Evolutionary conservation across 768 basidiomycete species (phyloP).

Genomic region (Tulasnella sp.): DNA sequence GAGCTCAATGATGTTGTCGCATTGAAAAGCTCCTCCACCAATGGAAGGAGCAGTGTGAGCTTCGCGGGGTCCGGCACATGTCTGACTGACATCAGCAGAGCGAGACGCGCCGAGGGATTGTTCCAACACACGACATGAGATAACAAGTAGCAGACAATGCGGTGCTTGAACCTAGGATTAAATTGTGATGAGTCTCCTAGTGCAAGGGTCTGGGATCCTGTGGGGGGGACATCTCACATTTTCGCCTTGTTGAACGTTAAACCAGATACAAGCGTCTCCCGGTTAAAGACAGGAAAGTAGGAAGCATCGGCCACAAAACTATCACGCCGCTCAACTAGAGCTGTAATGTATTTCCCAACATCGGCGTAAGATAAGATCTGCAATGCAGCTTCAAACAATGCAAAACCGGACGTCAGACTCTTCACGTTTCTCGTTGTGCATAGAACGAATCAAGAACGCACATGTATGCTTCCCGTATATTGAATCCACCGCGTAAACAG

Average conservation of each 20-base stretch:
- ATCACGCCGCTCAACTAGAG: constrained; percentile 11
- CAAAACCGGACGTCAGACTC: neutral
- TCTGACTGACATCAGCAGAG: constrained; percentile 40
- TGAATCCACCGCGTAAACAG: constrained; percentile 60
- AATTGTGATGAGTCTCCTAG: neutral
- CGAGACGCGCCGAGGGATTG: constrained; percentile 36
- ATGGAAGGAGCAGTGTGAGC: constrained; percentile 46
- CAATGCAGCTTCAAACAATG: constrained; percentile 25
- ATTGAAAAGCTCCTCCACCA: constrained; percentile 32
- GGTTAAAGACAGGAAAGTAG: constrained; percentile 51
- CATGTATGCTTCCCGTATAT: constrained; percentile 56
- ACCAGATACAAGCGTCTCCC: constrained; percentile 25
- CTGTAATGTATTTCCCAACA: constrained; percentile 42
- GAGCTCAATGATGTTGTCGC: neutral
- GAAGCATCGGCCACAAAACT: constrained; percentile 29
- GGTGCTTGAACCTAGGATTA: constrained; percentile 50
- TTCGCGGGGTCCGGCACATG: constrained; percentile 40
- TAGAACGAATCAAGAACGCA: constrained; percentile 27
- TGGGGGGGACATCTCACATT: too few relatives aligned
- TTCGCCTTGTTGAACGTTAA: too few relatives aligned
- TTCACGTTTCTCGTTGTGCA: neutral
- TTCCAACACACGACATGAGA: constrained; percentile 63
- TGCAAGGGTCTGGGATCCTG: too few relatives aligned
- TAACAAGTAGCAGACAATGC: constrained; percentile 61
- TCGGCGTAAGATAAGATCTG: constrained; percentile 64